These are phyloP conservation scores for Moricandia arvensis DNA, from an alignment of 345 rosid species.

Conservation along the genomic window DNA sequence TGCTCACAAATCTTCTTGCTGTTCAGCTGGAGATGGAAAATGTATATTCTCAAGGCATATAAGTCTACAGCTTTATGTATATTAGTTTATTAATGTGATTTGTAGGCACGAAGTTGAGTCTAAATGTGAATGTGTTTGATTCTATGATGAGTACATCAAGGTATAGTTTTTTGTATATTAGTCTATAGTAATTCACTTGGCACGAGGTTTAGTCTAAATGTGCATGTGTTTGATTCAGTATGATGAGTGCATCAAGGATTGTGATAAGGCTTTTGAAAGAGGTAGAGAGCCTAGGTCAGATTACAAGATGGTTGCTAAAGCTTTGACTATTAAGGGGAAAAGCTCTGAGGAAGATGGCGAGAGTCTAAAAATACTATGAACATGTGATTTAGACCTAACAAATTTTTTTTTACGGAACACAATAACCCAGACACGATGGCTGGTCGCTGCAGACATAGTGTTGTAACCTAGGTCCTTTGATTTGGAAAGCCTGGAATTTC, in stretches of 20 bases:
- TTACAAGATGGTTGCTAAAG: conserved; percentile 91
- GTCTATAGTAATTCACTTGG: neutral
- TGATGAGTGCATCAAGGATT: conserved; percentile 88
- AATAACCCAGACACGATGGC: conserved; percentile 75
- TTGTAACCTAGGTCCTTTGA: too few relatives aligned
- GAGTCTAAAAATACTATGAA: conserved; percentile 74
- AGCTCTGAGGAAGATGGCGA: conserved; percentile 76
- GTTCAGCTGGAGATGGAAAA: conserved; percentile 89
- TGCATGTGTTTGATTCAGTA: conserved; percentile 29
- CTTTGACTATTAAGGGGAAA: conserved; percentile 91
- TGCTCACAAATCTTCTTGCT: conserved; percentile 82
- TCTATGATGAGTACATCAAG: too few relatives aligned
- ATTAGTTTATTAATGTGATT: too few relatives aligned
- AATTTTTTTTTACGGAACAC: conserved; percentile 95
- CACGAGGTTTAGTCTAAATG: too few relatives aligned
- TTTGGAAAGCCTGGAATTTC: too few relatives aligned
- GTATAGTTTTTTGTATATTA: neutral
- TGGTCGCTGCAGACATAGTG: too few relatives aligned
- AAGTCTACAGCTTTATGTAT: too few relatives aligned
- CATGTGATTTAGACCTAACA: conserved; percentile 83
- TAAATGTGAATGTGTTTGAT: too few relatives aligned
- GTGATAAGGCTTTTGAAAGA: conserved; percentile 94
- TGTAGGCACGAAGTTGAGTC: too few relatives aligned
- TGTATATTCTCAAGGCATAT: conserved; percentile 37
- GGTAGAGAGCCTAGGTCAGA: conserved; percentile 93